Evolutionary conservation across 495 filamentous ascomycete genomes (phyloP).

Genomic region (Evansstolkia leycettana): DNA sequence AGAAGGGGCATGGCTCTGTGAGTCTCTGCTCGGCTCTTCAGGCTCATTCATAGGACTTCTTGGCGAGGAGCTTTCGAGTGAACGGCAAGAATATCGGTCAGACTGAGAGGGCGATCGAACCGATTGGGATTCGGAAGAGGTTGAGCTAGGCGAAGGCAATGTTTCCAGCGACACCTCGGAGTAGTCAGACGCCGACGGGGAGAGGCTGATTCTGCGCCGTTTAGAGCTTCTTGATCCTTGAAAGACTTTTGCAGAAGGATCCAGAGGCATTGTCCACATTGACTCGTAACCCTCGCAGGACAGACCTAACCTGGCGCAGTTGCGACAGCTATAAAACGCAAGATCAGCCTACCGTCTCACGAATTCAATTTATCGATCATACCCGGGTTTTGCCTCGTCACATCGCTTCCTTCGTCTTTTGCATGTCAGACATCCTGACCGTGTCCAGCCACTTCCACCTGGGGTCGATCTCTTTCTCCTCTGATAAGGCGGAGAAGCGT

Average conservation of each 20-base stretch:
- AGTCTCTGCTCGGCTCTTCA: neutral
- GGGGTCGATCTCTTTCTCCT: constrained; percentile 18
- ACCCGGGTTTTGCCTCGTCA: constrained; percentile 34
- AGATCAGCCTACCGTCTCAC: neutral
- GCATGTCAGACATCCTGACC: constrained; percentile 32
- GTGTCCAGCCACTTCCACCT: constrained; percentile 29
- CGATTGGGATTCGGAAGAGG: constrained; percentile 1
- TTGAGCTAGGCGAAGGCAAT: neutral
- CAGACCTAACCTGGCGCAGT: constrained; percentile 26
- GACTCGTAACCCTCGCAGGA: constrained; percentile 32
- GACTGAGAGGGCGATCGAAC: constrained; percentile 4
- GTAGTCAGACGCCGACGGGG: constrained; percentile 9
- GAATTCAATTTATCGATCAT: neutral
- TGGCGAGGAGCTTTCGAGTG: neutral
- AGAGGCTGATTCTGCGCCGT: constrained; percentile 15
- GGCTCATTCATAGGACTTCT: neutral
- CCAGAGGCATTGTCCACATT: constrained; percentile 29
- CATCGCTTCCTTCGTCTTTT: constrained; percentile 33
- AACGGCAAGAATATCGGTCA: neutral
- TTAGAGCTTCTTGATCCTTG: constrained; percentile 14
- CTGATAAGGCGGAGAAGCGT: neutral
- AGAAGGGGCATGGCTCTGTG: neutral
- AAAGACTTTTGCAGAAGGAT: constrained; percentile 22
- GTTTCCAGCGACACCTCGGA: constrained; percentile 8
- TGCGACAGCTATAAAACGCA: constrained; percentile 21